A percentile compares a stretch with the other conserved stretches of the same genome.
phyloP scores from a whole-genome alignment of 176 grass and related monocot species.

The Cenchrus fungigraminus region DNA sequence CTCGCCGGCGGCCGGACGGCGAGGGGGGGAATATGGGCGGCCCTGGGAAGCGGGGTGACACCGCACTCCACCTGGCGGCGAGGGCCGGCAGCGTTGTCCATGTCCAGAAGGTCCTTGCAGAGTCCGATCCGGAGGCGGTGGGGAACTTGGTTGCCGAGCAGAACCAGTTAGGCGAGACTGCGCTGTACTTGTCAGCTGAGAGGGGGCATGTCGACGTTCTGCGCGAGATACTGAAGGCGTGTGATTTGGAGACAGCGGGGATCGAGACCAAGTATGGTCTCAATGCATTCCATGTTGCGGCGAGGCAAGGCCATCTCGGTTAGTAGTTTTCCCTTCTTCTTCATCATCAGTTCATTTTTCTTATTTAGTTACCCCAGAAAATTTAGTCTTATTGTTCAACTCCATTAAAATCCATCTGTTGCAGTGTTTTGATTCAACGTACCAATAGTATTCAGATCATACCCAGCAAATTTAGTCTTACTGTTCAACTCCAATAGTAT shows the following conservation, averaged over 20 bases:
- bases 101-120: constrained; percentile 69
- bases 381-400: background rate
- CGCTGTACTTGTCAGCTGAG: constrained; percentile 84
- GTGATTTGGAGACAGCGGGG: constrained; percentile 68
- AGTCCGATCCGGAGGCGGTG: constrained; percentile 43
- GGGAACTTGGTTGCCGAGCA: constrained; percentile 56
- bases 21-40: constrained; percentile 57
- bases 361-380: background rate
- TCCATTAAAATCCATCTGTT: too few relatives aligned
- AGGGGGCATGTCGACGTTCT: constrained; percentile 77
- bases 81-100: constrained; percentile 72
- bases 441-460: too few relatives aligned
- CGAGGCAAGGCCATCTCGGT: constrained; percentile 93
- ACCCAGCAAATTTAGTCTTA: too few relatives aligned
- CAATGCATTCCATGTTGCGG: constrained; percentile 87
- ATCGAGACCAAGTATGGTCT: constrained; percentile 74
- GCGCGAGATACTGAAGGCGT: constrained; percentile 69
- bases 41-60: constrained; percentile 85
- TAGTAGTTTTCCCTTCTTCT: constrained; percentile 31
- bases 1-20: too few relatives aligned
- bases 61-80: constrained; percentile 68
- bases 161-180: constrained; percentile 87
- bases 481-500: too few relatives aligned
- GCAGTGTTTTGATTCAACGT: too few relatives aligned
- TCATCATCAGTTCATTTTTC: background rate